Evolutionary conservation across 371 early-diverging fungal species (phyloP).

Genomic region (Apophysomyces trapeziformis): DNA sequence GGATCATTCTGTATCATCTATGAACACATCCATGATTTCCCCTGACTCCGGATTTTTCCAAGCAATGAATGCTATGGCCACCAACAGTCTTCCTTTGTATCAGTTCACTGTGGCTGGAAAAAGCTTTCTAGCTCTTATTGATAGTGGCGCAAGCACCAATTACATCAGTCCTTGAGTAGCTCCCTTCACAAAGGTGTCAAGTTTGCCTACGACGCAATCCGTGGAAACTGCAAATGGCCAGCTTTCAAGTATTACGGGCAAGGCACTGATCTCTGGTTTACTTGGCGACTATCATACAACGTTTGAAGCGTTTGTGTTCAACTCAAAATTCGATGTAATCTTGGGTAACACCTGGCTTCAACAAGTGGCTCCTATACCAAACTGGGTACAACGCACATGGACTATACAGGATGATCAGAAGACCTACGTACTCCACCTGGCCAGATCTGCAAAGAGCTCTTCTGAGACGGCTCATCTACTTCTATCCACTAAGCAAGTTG

Average conservation of each 20-base stretch:
- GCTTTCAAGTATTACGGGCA: neutral
- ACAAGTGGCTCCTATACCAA: neutral
- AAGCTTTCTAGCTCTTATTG: neutral
- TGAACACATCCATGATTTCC: neutral
- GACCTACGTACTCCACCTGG: neutral
- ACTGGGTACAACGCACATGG: neutral
- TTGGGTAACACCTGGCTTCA: slow-evolving; percentile 10
- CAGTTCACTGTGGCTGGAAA: neutral
- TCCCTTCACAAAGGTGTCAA: neutral
- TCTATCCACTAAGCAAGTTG: neutral
- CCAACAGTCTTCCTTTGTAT: neutral
- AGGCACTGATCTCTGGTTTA: neutral
- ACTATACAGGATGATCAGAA: neutral
- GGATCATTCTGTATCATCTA: neutral
- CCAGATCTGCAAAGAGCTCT: neutral
- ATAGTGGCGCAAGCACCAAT: neutral
- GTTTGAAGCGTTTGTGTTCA: neutral
- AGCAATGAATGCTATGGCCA: neutral
- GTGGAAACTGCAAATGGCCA: slow-evolving; percentile 3
- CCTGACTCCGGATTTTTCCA: neutral
- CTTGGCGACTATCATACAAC: neutral
- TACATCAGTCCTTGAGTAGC: neutral
- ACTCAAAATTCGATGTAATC: neutral
- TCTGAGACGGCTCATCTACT: neutral
- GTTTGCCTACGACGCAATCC: neutral